Evolutionary conservation across 164 flowering plant genomes (phyloP), one percentile per base, ranked within the genome.

Genomic region (Macadamia integrifolia): DNA sequence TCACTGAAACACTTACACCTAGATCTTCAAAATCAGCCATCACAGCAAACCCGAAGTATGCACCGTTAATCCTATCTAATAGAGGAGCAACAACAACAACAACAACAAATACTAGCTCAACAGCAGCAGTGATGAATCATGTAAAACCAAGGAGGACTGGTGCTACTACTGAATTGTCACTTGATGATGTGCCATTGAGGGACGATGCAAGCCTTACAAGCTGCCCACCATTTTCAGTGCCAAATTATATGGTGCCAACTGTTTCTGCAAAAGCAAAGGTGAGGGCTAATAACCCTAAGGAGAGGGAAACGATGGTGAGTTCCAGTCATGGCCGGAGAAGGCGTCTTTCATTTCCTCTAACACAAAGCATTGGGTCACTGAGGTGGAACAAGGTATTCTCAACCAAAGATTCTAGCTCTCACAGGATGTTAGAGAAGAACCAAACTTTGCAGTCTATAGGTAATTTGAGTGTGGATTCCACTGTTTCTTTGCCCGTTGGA

Each of bases 191-290:
- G 58, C 71, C 88, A 50, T 1, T 81, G 32, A 10, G 13, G 55
- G 99, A 95, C 32, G 90, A 91, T 56, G 98, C 89, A 30, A 95
- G 98, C 86, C 83, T 95, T 63, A 88, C 79, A 7, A 95, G 98
- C 78, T 92, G 98, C 86, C 98, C 97, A 0, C 90, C 97, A 6
- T 88, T 91, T 70, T 88, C 94, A 10, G 88, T 78, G 23, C 98
- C 98, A 12, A 86, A 80, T 68, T 95, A 95, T 84, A 92, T 95
- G 99, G 66, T 69, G 48, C 96, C 96, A 1, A 95, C 99, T 6
- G 83, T 72, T 15, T 95, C 99, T 0, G 94, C 99, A 1, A 81
- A 80, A 75, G 97, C 98, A 1, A 94, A 89, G 72, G 84, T 55
- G 32, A 85, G 92, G 78, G 75, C 86, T 18, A 70, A 66, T 42